Evolutionary conservation across 73 alveolate genomes (phyloP).

Genomic region (Loxodes magnus): DNA sequence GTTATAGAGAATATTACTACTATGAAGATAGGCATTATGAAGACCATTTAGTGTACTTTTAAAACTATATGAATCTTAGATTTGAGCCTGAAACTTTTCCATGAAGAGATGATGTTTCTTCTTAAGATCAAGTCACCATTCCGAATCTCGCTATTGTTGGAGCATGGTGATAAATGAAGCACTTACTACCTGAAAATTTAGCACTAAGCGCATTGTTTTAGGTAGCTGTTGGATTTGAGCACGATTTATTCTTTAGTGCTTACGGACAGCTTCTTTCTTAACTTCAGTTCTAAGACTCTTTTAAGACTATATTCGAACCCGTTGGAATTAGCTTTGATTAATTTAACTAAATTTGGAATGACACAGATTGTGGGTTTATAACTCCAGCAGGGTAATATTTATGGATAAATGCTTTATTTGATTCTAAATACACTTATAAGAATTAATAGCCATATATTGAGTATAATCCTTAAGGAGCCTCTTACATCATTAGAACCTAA

Average conservation of each 20-base stretch:
- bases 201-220: background rate
- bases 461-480: background rate
- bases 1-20: conserved; percentile 1
- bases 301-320: background rate
- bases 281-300: background rate
- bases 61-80: background rate
- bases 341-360: background rate
- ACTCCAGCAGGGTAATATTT: background rate
- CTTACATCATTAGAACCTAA: background rate
- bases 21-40: background rate
- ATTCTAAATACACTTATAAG: background rate
- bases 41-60: background rate
- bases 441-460: background rate
- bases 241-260: background rate
- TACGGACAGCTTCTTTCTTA: background rate
- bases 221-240: background rate
- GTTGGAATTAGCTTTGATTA: background rate
- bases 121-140: background rate
- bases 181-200: background rate
- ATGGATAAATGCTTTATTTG: conserved; percentile 6
- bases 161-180: conserved; percentile 6
- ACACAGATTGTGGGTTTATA: background rate
- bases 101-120: background rate
- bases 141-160: background rate
- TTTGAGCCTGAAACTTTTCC: background rate